Evolutionary conservation across 148 eudicot species (phyloP), one percentile per base, ranked within the genome.

Genomic region (Diospyros kaki): DNA sequence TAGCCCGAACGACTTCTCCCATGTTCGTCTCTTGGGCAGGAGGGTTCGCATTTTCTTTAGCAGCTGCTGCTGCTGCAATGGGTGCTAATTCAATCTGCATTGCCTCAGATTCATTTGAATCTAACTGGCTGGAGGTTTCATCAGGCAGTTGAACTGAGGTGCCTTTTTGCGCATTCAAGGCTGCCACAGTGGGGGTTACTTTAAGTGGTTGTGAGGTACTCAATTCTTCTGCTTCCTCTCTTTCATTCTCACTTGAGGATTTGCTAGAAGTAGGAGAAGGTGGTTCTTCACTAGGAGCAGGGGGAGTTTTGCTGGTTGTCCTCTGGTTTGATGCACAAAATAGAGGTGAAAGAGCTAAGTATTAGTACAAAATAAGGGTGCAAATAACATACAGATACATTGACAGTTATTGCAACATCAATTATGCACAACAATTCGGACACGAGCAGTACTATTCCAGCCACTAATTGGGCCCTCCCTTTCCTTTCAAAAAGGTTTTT

Each of bases 1-100:
- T 90, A 44, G 82, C 87, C 6, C 90, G 84, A 68, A 80, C 78
- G 58, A 84, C 83, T 68, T 91, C 97, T 71, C 87, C 98, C 82
- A 91, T 82, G 12, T 79, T 78, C 1, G 88, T 85, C 75, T 88
- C 94, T 56, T 77, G 81, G 11, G 79, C 77, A 9, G 88, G 67
- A 81, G 89, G 71, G 69, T 76, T 84, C 38, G 54, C 59, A 6
- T 28, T 81, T 71, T 81, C 89, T 41, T 72, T 82, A n/a, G n/a
- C n/a, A n/a, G n/a, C n/a, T 12, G 76, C 68, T 53, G 79, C 68
- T 17, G 89, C 52, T 44, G 87, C 28, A 28, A 28, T 28, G 28
- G 28, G 71, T 9, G 41, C 74, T 28, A 87, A 45, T 48, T 83
- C 87, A 8, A 75, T 81, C 76, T 85, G 84, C 82, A 62, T 77